phyloP scores from a whole-genome alignment of 495 filamentous ascomycete species.

The Saxophila tyrrhenica region DNA sequence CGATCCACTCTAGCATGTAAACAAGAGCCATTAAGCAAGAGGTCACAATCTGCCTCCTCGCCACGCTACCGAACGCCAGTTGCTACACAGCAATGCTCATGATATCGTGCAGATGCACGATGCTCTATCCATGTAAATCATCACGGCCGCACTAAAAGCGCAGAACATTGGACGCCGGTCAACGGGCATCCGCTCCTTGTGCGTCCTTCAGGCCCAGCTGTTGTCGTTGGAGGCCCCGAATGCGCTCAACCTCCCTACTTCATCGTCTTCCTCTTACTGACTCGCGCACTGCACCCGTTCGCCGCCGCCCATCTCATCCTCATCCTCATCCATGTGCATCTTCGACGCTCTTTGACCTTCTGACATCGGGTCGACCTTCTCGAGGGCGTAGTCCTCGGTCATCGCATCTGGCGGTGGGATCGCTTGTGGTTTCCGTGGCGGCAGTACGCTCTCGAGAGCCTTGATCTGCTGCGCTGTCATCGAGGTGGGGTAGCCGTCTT shows the following conservation, averaged over 20 bases:
- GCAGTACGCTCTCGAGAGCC: conserved; percentile 69
- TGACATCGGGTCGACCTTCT: conserved; percentile 65
- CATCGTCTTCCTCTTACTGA: conserved; percentile 50
- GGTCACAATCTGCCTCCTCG: not conserved
- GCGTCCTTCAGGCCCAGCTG: no score
- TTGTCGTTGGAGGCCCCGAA: no score
- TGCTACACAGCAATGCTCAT: not conserved
- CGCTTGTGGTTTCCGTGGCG: conserved; percentile 48
- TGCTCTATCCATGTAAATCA: not conserved
- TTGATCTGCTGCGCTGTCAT: conserved; percentile 41
- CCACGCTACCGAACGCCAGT: not conserved
- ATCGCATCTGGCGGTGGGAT: conserved; percentile 68
- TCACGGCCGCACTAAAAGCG: no score
- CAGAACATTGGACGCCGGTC: no score
- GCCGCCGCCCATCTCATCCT: conserved; percentile 74
- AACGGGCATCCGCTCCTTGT: no score
- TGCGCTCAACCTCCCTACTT: no score
- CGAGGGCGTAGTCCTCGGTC: conserved; percentile 74
- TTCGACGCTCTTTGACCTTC: conserved; percentile 62
- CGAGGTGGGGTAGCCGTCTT: conserved; percentile 30
- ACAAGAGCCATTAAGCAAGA: no score
- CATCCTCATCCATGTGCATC: conserved; percentile 65
- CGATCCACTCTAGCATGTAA: not conserved
- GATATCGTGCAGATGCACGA: not conserved
- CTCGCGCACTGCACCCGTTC: conserved; percentile 97